Evolutionary conservation across 75 land plant species (phyloP).

Genomic region (Ceratopteris richardii): DNA sequence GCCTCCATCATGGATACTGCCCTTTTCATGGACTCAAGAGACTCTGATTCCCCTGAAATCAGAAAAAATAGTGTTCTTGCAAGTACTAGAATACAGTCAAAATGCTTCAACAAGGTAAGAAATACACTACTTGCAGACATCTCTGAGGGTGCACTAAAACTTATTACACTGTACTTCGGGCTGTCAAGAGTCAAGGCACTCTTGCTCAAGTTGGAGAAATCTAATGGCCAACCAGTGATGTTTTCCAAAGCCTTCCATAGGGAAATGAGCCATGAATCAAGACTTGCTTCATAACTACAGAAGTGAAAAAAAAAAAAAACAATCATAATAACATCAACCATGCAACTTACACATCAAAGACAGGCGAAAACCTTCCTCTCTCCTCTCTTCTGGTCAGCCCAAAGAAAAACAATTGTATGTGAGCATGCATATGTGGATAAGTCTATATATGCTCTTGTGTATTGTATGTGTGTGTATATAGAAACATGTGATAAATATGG

Average conservation of each 20-base stretch:
- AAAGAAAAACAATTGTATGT: no score
- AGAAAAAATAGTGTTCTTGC: background rate
- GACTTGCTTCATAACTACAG: slow-evolving; percentile 76
- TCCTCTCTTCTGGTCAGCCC: no score
- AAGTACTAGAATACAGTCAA: no score
- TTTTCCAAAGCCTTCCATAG: slow-evolving; percentile 50
- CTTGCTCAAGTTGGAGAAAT: background rate
- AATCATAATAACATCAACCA: no score
- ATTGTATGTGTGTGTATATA: no score
- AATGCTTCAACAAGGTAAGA: no score
- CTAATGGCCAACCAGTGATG: slow-evolving; percentile 12
- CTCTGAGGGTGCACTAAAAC: slow-evolving; percentile 17
- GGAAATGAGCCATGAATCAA: slow-evolving; percentile 84
- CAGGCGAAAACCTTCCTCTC: no score
- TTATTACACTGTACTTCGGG: slow-evolving; percentile 53
- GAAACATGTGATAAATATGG: no score
- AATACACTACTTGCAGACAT: no score
- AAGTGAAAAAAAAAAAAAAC: background rate
- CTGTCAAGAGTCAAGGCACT: slow-evolving; percentile 24
- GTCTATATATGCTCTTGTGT: no score
- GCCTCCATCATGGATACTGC: background rate
- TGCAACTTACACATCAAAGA: no score
- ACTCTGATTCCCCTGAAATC: background rate
- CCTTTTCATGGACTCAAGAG: background rate
- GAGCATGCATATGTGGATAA: no score